Evolutionary conservation across 2,329 filamentous ascomycete genomes (phyloP).

Genomic region (Ascochyta pisi): DNA sequence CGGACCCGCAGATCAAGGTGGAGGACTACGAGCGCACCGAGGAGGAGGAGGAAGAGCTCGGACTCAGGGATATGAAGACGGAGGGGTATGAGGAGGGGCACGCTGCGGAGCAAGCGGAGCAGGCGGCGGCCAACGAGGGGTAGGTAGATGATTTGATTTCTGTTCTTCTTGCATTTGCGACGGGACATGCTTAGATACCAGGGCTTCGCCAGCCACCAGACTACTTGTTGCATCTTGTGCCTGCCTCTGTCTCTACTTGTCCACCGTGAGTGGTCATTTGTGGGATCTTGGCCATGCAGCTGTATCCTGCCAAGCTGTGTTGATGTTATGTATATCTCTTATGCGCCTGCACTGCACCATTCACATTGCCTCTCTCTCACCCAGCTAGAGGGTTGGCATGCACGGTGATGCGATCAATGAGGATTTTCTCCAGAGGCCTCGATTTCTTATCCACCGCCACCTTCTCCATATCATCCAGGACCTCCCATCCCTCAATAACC

Average conservation of each 20-base stretch:
- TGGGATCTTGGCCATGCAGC: background rate
- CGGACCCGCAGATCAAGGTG: conserved; percentile 80
- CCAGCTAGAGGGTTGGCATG: conserved; percentile 81
- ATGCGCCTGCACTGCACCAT: no score
- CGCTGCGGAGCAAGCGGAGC: conserved; percentile 33
- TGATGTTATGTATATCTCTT: no score
- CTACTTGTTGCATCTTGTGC: background rate
- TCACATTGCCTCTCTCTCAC: conserved; percentile 39
- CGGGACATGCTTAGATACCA: conserved; percentile 44
- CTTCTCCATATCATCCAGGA: conserved; percentile 73
- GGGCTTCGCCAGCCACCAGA: conserved; percentile 43
- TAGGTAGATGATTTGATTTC: conserved; percentile 15
- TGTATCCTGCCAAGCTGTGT: background rate
- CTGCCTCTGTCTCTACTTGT: background rate
- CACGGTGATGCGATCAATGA: conserved; percentile 73
- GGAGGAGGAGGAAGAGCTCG: conserved; percentile 93
- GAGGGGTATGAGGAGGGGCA: conserved; percentile 76
- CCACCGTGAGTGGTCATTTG: background rate
- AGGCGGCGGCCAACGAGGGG: conserved; percentile 5
- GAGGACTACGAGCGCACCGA: conserved; percentile 87
- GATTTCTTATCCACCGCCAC: conserved; percentile 80
- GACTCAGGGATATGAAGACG: conserved; percentile 88
- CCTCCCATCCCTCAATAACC: conserved; percentile 65
- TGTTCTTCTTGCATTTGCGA: conserved; percentile 33
- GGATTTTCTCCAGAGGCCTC: conserved; percentile 70